These are phyloP conservation scores for Pestalotiopsis sp. DNA, from an alignment of 2,329 filamentous ascomycete genomes.

Conservation along the genomic window DNA sequence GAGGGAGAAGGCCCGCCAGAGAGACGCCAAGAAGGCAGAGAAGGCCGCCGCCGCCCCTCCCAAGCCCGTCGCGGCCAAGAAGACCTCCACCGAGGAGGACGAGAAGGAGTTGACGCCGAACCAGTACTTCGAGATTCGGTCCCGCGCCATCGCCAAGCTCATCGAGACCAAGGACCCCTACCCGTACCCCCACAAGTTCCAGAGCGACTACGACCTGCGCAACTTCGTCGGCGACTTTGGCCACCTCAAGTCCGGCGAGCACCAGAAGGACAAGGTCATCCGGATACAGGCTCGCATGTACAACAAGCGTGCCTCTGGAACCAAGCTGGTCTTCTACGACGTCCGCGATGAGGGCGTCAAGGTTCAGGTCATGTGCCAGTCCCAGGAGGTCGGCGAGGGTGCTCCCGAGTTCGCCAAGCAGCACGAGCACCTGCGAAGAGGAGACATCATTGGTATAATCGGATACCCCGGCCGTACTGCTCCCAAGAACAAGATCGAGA, in stretches of 20 bases:
- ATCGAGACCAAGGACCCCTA: slow-evolving; percentile 75
- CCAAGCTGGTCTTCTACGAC: slow-evolving; percentile 92
- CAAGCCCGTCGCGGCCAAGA: slow-evolving; percentile 65
- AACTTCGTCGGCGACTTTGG: slow-evolving; percentile 80
- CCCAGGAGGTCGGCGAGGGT: slow-evolving; percentile 72
- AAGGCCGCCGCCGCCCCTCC: slow-evolving; percentile 73
- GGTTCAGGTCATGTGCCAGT: slow-evolving; percentile 91
- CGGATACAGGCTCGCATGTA: slow-evolving; percentile 86
- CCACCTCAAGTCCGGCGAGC: slow-evolving; percentile 85
- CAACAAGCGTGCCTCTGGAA: slow-evolving; percentile 78
- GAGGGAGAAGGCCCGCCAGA: slow-evolving; percentile 87
- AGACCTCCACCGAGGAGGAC: slow-evolving; percentile 45
- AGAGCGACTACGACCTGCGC: slow-evolving; percentile 79
- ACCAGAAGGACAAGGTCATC: slow-evolving; percentile 73
- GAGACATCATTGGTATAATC: slow-evolving; percentile 88
- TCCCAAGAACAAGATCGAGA: slow-evolving; percentile 83
- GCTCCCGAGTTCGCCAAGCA: slow-evolving; percentile 77
- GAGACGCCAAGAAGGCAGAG: slow-evolving; percentile 85
- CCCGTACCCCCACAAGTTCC: slow-evolving; percentile 93
- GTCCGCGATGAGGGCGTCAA: slow-evolving; percentile 65
- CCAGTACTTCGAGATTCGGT: slow-evolving; percentile 94
- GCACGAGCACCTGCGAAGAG: slow-evolving; percentile 85
- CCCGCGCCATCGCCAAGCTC: slow-evolving; percentile 74
- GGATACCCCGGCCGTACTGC: slow-evolving; percentile 84
- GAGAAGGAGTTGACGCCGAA: slow-evolving; percentile 61